phyloP scores from a whole-genome alignment of 345 rosid genomes.

The Eucalyptus tenuipes region DNA sequence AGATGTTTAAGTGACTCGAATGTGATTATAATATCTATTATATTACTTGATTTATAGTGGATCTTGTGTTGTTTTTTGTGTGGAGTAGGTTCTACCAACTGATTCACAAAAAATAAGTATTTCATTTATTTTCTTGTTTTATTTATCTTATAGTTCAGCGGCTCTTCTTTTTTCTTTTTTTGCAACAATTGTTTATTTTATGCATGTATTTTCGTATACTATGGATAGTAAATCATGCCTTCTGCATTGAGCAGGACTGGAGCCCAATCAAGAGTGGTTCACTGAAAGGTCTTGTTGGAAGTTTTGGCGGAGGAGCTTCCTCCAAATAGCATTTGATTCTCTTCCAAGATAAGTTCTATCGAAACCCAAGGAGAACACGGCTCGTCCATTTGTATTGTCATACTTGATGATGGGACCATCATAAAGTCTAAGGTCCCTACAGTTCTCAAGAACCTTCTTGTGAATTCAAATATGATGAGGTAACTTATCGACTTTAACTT shows the following conservation, averaged over 20 bases:
- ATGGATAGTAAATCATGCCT: not conserved
- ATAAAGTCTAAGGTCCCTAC: constrained; percentile 14
- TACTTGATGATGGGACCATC: constrained; percentile 11
- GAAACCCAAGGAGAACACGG: not conserved
- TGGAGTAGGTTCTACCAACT: not conserved
- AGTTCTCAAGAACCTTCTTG: not conserved
- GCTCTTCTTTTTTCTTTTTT: too few relatives aligned
- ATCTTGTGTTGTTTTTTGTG: not conserved
- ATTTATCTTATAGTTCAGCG: not conserved
- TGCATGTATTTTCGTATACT: not conserved
- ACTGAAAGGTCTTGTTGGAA: not conserved
- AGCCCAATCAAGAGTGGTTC: not conserved
- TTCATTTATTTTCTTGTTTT: not conserved
- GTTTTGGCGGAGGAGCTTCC: constrained; percentile 26
- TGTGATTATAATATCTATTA: not conserved
- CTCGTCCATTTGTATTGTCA: not conserved
- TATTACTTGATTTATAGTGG: not conserved
- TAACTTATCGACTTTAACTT: not conserved
- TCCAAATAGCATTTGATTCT: constrained; percentile 8
- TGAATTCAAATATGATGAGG: not conserved
- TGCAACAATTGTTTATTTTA: not conserved
- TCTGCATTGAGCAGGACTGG: not conserved
- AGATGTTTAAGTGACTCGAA: accelerated
- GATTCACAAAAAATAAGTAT: too few relatives aligned
- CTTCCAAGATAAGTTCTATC: constrained; percentile 12